Evolutionary conservation across 192 early-diverging fungal species (phyloP), one percentile per base, ranked within the genome.

Genomic region (Podila horticola): DNA sequence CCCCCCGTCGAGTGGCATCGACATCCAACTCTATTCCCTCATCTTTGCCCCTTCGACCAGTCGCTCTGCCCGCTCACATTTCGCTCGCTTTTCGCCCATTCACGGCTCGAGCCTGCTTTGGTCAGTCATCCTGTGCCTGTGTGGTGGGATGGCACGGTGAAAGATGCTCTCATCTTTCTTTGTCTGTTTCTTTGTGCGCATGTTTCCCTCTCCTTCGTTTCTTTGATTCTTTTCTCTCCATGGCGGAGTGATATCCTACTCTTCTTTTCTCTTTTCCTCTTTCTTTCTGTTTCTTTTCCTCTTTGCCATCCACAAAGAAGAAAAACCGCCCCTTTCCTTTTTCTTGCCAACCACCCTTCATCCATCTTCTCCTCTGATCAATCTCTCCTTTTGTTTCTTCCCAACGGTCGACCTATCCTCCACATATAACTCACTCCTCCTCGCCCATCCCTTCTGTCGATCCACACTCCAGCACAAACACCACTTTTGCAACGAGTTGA

Each of bases 351-450:
- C 41, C 41, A 41, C 28, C 58, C 48, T 30, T 51, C 20, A 30
- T 52, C 45, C 64, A 10, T 8, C 20, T 34, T 68, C 19, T 17
- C 38, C 67, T 36, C 26, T 26, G 19, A 4, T 38, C 58, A 55
- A 26, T 48, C 26, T n/a, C 17, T 20, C 58, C 38, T 58, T 59
- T 45, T 45, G 41, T 31, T 48, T n/a, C 38, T 26, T 58, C 52
- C 66, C 7, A 57, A 66, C 38, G 45, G 64, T 22, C 49, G 64
- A 66, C 48, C 64, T 48, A 51, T 11, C 45, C 30, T 20, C 62
- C 62, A 31, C 62, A 3, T n/a, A 3, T n/a, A 36, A 0, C 64
- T 24, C 38, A 29, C 29, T 41, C 22, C 50, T 22, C 28, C 58
- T 41, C 45, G 50, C 36, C 36, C 41, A 36, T 26, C 26, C n/a